Evolutionary conservation across 495 filamentous ascomycete genomes (phyloP), one percentile per base, ranked within the genome.

Genomic region (Daldinia childiae): DNA sequence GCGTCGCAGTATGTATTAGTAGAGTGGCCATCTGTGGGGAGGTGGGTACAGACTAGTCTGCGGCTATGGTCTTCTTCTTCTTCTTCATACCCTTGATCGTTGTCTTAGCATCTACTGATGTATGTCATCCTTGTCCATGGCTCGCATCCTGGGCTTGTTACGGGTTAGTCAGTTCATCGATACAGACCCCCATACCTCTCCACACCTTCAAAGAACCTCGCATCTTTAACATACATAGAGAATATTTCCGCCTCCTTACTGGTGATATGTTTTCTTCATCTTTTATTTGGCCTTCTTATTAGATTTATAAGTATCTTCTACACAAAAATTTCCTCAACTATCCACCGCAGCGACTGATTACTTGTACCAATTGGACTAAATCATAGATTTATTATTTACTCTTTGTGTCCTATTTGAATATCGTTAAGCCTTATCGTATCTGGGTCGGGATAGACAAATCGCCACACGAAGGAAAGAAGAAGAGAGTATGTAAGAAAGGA

Each of bases 141-240:
- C 66, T 77, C 76, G 68, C 76, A 75, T 78, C 69, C 64, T 66
- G 71, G 71, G 61, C 74, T 78, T 64, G 59, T 76, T 77, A 60
- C 64, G 76, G 73, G 71, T 70, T 78, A 77, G 76, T 70, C 57
- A 71, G 60, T 72, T 63, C 71, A 70, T 79, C 75, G 71, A 75
- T 77, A 73, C 65, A 48, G 61, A 61, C 66, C 71, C 73, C 77
- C 72, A 75, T 48, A 48, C 43, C 43, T 48, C 39, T 41, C 77
- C 72, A 74, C 73, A 74, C 73, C 60, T 62, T 67, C 54, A 67
- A 51, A 74, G 68, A 68, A 68, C 68, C 57, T 62, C 21, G 56
- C 48, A 61, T 60, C 59, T 71, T 74, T 29, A 64, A 68, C 59
- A 24, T 62, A 59, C 39, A 64, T 68, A 71, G 58, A 68, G 59